These are phyloP conservation scores for Diaporthe sp. DNA, from an alignment of 2,329 filamentous ascomycete genomes.

Conservation along the genomic window DNA sequence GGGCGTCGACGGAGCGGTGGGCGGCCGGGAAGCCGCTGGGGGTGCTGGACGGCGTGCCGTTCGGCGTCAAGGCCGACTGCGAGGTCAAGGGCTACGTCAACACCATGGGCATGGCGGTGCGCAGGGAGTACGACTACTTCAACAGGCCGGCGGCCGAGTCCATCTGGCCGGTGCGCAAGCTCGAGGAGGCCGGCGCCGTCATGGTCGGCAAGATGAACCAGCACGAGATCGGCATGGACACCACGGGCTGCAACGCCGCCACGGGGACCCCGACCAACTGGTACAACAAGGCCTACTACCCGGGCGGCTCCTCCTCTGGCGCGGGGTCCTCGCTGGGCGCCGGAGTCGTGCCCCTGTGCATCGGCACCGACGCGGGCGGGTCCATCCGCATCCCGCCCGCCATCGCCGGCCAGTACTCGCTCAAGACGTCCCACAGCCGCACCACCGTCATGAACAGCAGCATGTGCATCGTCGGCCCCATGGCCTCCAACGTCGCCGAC, in stretches of 20 bases:
- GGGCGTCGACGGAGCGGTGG: constrained; percentile 81
- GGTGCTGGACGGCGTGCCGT: constrained; percentile 84
- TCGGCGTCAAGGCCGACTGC: constrained; percentile 87
- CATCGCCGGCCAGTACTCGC: constrained; percentile 85
- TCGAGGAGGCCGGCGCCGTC: constrained; percentile 82
- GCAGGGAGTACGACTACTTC: constrained; percentile 67
- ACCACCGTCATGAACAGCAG: constrained; percentile 69
- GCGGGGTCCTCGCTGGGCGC: constrained; percentile 78
- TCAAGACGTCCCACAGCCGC: constrained; percentile 84
- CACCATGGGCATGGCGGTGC: constrained; percentile 74
- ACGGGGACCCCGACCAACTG: constrained; percentile 85
- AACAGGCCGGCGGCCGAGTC: constrained; percentile 66
- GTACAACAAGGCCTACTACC: constrained; percentile 82
- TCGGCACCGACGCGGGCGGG: constrained; percentile 84
- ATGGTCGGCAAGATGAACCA: constrained; percentile 83
- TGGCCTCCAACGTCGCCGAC: constrained; percentile 82
- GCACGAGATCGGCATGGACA: constrained; percentile 85
- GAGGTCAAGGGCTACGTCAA: constrained; percentile 78
- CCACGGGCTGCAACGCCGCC: constrained; percentile 84
- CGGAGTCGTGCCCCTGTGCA: constrained; percentile 80
- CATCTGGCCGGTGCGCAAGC: constrained; percentile 78
- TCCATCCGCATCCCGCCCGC: constrained; percentile 80
- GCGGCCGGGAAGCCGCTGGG: constrained; percentile 75
- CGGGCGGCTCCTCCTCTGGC: constrained; percentile 85
- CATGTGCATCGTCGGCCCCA: constrained; percentile 78